These are phyloP conservation scores for Scedosporium boydii DNA, from an alignment of 2,329 filamentous ascomycete species.

Conservation along the genomic window DNA sequence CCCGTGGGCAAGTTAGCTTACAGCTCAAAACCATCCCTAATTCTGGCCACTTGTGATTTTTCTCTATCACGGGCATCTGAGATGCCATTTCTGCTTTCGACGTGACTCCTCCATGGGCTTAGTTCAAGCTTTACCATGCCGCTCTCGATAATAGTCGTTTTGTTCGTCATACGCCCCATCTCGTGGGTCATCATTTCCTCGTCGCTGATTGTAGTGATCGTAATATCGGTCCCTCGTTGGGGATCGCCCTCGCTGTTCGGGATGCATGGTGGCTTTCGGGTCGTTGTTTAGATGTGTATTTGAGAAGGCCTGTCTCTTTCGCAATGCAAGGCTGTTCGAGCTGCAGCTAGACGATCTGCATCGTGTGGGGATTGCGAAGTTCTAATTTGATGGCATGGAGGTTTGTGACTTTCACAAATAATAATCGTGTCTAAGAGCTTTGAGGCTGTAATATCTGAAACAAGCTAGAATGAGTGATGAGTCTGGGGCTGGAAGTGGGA, in stretches of 20 bases:
- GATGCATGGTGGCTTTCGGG: neutral
- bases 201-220: neutral
- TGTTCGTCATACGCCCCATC: conserved; percentile 16
- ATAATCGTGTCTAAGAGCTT: too few relatives aligned
- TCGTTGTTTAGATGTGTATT: neutral
- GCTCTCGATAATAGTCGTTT: conserved; percentile 33
- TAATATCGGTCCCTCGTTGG: neutral
- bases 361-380: too few relatives aligned
- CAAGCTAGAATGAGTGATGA: too few relatives aligned
- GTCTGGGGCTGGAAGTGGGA: too few relatives aligned
- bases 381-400: too few relatives aligned
- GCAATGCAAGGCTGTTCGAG: neutral
- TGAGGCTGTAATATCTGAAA: too few relatives aligned
- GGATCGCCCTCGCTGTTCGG: neutral
- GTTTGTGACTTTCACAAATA: too few relatives aligned
- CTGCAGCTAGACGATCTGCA: too few relatives aligned
- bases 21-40: conserved; percentile 6
- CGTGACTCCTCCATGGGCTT: conserved; percentile 6
- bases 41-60: neutral
- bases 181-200: conserved; percentile 2
- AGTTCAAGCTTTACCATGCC: conserved; percentile 35
- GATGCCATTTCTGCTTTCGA: neutral
- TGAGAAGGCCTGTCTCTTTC: neutral
- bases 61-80: neutral
- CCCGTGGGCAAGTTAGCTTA: conserved; percentile 35